Base-by-base conservation (phyloP, 1,139 yeast genomes). In the Suhomyces taliae region DNA sequence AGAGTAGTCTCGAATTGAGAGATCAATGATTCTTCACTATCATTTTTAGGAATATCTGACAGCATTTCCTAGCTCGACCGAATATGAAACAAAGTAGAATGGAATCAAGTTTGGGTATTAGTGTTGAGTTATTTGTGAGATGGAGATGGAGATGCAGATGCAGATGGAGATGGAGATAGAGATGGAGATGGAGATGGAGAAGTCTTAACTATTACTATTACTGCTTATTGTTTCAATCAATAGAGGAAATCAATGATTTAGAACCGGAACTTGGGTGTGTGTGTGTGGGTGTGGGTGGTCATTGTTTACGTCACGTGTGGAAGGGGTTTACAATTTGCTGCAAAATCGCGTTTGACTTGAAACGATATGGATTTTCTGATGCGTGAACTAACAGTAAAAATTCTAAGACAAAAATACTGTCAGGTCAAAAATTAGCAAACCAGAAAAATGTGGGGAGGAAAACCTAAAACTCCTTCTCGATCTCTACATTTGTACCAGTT, bases 1-100 rank as follows among this genome's bases (percentile, higher is more conserved):
- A 75, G 65, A 1, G 79, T 75, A 6, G 80, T 75, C 56, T 75
- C 80, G 53, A 75, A 75, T 54, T 74, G 78, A 8, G 78, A 69
- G 48, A 75, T 72, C 54, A 75, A 66, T 38, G 79, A 74, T 50
- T 72, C 77, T 53, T 74, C 79, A 49, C 73, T 71, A 53, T 73
- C 77, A 49, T 71, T 67, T 27, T 43, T 37, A 32, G 43, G 46
- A 36, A 46, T 41, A 3, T 31, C 41, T n/a, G 36, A 34, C 15
- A 40, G 39, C 46, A 44, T 44, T 11, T 29, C 32, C 32, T 29
- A 19, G 24, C 32, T 14, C 32, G 3, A 4, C 32, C 32, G 6
- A 9, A 9, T 29, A 11, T 9, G 32, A n/a, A n/a, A n/a, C n/a
- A n/a, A n/a, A n/a, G n/a, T n/a, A n/a, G 32, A 11, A 29, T 9